These are phyloP conservation scores for Lasiodiplodia sp. DNA, from an alignment of 2,329 filamentous ascomycete species.

Conservation along the genomic window DNA sequence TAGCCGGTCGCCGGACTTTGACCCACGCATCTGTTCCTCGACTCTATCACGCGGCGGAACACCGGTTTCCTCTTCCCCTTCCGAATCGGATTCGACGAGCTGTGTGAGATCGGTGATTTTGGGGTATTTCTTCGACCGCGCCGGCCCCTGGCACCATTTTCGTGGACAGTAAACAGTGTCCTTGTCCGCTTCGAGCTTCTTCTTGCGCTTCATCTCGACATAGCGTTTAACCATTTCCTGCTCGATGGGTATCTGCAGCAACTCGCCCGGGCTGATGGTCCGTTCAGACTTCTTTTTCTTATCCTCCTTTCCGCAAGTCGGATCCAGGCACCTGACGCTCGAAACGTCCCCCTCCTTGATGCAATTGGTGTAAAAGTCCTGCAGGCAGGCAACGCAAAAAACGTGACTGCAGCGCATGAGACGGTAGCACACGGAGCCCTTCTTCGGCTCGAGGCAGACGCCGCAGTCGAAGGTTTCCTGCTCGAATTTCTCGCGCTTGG, in stretches of 20 bases:
- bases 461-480: slow-evolving; percentile 87
- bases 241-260: slow-evolving; percentile 61
- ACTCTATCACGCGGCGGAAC: slow-evolving; percentile 49
- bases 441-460: slow-evolving; percentile 91
- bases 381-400: slow-evolving; percentile 86
- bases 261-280: slow-evolving; percentile 80
- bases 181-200: slow-evolving; percentile 88
- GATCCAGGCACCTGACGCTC: slow-evolving; percentile 79
- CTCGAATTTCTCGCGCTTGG: slow-evolving; percentile 78
- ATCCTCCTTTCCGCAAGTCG: slow-evolving; percentile 74
- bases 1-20: slow-evolving; percentile 65
- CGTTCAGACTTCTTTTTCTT: slow-evolving; percentile 66
- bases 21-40: slow-evolving; percentile 33
- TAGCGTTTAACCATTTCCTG: slow-evolving; percentile 82
- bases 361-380: slow-evolving; percentile 87
- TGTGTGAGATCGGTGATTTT: slow-evolving; percentile 52
- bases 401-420: slow-evolving; percentile 88
- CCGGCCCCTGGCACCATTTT: slow-evolving; percentile 89
- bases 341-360: slow-evolving; percentile 85
- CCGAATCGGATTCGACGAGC: slow-evolving; percentile 48
- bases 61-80: slow-evolving; percentile 45
- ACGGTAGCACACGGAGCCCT: slow-evolving; percentile 79
- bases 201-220: slow-evolving; percentile 89
- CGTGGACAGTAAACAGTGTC: slow-evolving; percentile 92
- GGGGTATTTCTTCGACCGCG: slow-evolving; percentile 63